Evolutionary conservation across 2,329 filamentous ascomycete species (phyloP), one percentile per base, ranked within the genome.

Genomic region (Cladosporium sp.): DNA sequence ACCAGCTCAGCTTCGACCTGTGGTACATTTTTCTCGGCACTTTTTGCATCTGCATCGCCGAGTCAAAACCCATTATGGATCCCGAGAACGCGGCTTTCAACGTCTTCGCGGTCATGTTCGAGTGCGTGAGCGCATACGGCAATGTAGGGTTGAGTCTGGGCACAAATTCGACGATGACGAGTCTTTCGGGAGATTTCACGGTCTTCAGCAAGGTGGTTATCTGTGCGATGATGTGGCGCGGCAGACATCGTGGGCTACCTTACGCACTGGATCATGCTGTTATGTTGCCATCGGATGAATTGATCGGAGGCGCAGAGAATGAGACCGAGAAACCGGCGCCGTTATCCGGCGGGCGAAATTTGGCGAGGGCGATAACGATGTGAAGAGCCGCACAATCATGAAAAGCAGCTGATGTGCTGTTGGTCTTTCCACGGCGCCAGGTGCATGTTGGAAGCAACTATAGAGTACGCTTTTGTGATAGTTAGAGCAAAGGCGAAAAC

Each of bases 131-230:
- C 3, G 66, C 60, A 4, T 66, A 68, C 45, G 63, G 64, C 3
- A 62, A 57, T n/a, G 56, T 60, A 13, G 60, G 60, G 2, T 46
- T 63, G 19, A 55, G 43, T 16, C 43, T 72, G 9, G 74, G 74
- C 2, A 50, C 52, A 9, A 54, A 51, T 10, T 42, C 41, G 13
- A 52, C 18, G 5, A 6, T n/a, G 5, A 48, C 43, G 10, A 52
- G 46, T 49, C 48, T 97, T 56, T 89, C 81, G 35, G 85, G 80
- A 0, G 82, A 95, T 60, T 95, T 96, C 66, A 81, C 77, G 8
- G 78, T 84, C 0, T 69, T 93, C 2, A 79, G 75, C 9, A 83
- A 83, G 61, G 71, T 83, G 56, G 75, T 84, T 49, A 77, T 83
- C 57, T 79, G 82, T 54, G 78, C 80, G 9, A 82, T 83, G 78